A percentile compares a stretch with the other conserved stretches of the same genome.
Evolutionary conservation across 2,329 filamentous ascomycete species (phyloP).

Genomic region (Plectosphaerella sp.): DNA sequence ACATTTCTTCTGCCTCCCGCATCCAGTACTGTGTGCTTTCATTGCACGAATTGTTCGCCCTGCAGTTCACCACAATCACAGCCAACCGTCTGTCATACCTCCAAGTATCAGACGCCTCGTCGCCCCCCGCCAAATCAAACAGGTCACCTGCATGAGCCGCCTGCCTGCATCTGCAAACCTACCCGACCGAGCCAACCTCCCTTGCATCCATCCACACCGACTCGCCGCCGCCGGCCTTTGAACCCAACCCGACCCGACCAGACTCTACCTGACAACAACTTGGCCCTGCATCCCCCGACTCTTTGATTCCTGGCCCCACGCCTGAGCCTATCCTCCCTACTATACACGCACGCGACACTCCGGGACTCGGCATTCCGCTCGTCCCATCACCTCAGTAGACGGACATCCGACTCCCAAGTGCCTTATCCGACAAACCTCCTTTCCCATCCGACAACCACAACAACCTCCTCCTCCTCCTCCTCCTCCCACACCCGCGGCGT

Average conservation of each 20-base stretch:
- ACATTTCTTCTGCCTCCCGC: neutral
- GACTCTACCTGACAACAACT: neutral
- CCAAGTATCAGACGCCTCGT: neutral
- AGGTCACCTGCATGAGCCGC: neutral
- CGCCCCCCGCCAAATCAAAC: neutral
- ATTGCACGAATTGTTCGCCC: neutral
- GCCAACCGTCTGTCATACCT: neutral
- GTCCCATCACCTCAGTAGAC: neutral
- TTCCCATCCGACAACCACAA: neutral
- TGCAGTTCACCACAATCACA: neutral
- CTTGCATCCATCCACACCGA: neutral
- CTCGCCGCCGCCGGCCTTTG: neutral
- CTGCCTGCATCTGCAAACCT: conserved; percentile 1
- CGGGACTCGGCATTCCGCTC: neutral
- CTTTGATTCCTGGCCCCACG: neutral
- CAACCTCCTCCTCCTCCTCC: neutral
- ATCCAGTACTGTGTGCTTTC: neutral
- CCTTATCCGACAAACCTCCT: neutral
- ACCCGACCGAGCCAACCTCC: neutral
- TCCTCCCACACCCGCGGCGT: neutral
- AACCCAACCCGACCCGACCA: neutral
- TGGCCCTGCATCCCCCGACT: neutral
- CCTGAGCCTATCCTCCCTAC: neutral
- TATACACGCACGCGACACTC: neutral
- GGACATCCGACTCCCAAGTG: neutral